Evolutionary conservation across 2,329 filamentous ascomycete species (phyloP).

Genomic region (Scytalidium lignicola): DNA sequence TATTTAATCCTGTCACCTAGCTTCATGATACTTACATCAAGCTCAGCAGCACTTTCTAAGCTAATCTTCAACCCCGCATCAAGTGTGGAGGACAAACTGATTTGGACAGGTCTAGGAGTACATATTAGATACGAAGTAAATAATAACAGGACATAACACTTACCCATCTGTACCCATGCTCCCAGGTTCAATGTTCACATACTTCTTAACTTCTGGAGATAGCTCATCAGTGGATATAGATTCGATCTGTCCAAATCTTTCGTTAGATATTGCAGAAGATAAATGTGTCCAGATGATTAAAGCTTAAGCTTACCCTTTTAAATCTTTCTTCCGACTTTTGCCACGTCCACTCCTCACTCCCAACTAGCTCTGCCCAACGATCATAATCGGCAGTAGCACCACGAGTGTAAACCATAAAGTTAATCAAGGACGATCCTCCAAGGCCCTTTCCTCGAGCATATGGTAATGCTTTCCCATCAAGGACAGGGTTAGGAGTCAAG

Average conservation of each 20-base stretch:
- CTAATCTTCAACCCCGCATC: too few relatives aligned
- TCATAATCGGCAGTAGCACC: conserved; percentile 39
- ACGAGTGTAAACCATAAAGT: conserved; percentile 29
- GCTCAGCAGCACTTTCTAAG: conserved; percentile 5
- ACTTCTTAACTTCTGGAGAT: neutral
- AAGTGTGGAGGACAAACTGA: too few relatives aligned
- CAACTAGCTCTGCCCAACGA: conserved; percentile 29
- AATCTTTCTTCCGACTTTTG: conserved; percentile 41
- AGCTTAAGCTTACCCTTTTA: conserved; percentile 44
- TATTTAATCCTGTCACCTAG: too few relatives aligned
- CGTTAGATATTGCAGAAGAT: conserved; percentile 44
- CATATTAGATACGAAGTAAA: too few relatives aligned
- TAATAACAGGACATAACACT: too few relatives aligned
- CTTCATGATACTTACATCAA: too few relatives aligned
- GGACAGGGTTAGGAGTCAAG: conserved; percentile 1
- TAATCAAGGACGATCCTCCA: conserved; percentile 25
- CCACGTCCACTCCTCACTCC: conserved; percentile 34
- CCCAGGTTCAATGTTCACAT: conserved; percentile 2
- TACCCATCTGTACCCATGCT: neutral
- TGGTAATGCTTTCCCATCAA: conserved; percentile 12
- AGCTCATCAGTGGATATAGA: conserved; percentile 1
- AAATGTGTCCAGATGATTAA: too few relatives aligned
- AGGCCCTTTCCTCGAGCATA: conserved; percentile 27
- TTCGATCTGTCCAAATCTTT: conserved; percentile 8
- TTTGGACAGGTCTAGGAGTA: neutral